Base-by-base conservation (phyloP, 1,284 basidiomycete species). In the Tranzscheliella williamsii region DNA sequence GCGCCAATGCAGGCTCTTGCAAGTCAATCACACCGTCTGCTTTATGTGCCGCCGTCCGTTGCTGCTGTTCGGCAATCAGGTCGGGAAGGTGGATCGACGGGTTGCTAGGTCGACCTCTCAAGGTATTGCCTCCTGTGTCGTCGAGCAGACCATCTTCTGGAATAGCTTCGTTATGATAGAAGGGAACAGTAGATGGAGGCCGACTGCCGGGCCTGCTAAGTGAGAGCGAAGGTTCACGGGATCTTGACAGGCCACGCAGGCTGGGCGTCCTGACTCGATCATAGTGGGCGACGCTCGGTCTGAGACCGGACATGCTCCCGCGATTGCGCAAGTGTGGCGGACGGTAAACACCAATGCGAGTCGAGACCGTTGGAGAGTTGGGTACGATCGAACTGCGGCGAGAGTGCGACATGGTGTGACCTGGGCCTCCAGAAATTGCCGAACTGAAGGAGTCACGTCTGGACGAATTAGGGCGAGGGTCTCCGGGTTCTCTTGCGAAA, bases 191-290 rank as follows among this genome's bases (percentile, higher is more conserved):
- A 6, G 55, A 65, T 13, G 62, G 57, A 11, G 66, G 56, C 20
- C 62, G 41, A 38, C 62, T 68, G 5, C 37, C 48, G 3, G 56
- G 48, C 17, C 62, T 22, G 31, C 63, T 66, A 21, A 63, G 43
- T 20, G 60, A 57, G 42, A 64, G 32, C 18, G 65, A 60, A 21
- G 62, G 56, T 22, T 72, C 69, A n/a, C 66, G 43, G 11, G 64
- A 65, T 12, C 69, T 46, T 13, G 57, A 60, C 11, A 53, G 47
- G 18, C 69, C 69, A 16, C 69, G 58, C 8, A 72, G 51, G 29
- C 60, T 70, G 1, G 69, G 67, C 12, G 69, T 70, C 13, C 69
- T 34, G 12, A 72, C 60, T 23, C 69, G 51, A 41, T 72, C 69
- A 39, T 72, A 72, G 33, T 72, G 69, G 1, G 69, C 67, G 2